Evolutionary conservation across 1,139 yeast species (phyloP), one percentile per base, ranked within the genome.

Genomic region (Pichia kudriavzevii): DNA sequence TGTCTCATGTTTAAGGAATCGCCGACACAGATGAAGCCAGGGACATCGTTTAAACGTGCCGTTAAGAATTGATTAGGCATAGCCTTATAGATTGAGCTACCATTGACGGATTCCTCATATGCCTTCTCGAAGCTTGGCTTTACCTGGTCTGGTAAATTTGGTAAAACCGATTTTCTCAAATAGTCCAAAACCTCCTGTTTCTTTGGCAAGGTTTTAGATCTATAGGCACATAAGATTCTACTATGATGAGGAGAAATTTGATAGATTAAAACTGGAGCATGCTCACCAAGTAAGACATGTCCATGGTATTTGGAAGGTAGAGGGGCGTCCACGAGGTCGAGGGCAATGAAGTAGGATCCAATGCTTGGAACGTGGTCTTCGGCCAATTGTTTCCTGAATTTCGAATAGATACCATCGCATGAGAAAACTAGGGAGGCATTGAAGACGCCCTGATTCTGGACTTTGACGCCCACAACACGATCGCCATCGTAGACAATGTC

Each of bases 1-100:
- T 91, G 99, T 56, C 99, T 74, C 96, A 91, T 91, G 58, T 91
- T 91, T 52, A 88, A 69, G 2, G 98, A 85, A 56, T 91, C 99
- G 27, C 99, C 99, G 31, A 91, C 58, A 49, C 91, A 69, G 28
- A 91, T 66, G 36, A 87, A 63, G n/a, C 99, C 99, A 12, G 76
- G 76, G 31, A 74, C 68, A 14, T 66, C 66, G 48, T 73, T 75
- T 33, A 69, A 66, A 41, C 72, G 66, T 0, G 96, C 96, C 7
- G 94, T 75, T 39, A 91, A 66, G 60, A 75, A 91, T 52, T 93
- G 94, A 60, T 88, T 88, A 32, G 99, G 97, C 97, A 91, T 91
- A 31, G 84, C 72, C 46, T 84, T 75, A 55, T 81, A 75, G 49
- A 79, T 71, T 26, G 67, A 66, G 7, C 55, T 42, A 6, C 43